Conservation (phyloP, 805 yeast species). For the Saccharomycopsis sp. region DNA sequence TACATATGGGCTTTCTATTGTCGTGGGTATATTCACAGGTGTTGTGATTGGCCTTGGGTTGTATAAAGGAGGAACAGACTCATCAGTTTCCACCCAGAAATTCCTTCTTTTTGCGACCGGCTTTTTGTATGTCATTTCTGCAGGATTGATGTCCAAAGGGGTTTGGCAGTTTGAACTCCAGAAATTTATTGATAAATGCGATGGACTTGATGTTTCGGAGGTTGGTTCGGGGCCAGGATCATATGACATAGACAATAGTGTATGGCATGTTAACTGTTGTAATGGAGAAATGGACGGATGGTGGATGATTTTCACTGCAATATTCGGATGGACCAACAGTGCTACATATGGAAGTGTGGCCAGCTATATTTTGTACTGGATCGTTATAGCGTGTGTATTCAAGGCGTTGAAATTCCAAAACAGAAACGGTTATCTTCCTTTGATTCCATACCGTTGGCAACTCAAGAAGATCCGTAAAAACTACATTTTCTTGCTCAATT, state of each 20-base stretch:
- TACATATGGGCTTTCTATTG: conserved; percentile 58
- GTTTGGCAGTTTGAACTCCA: conserved; percentile 88
- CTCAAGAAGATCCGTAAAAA: conserved; percentile 42
- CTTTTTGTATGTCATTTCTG: conserved; percentile 75
- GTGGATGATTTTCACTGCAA: conserved; percentile 87
- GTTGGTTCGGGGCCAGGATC: conserved; percentile 92
- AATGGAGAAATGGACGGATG: conserved; percentile 88
- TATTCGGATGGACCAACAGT: conserved; percentile 90
- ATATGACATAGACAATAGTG: conserved; percentile 67
- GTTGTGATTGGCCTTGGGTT: conserved; percentile 55
- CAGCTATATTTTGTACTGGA: conserved; percentile 71
- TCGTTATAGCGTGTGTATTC: conserved; percentile 38
- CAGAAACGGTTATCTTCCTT: conserved; percentile 50
- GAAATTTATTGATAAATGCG: conserved; percentile 62
- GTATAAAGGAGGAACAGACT: conserved; percentile 64
- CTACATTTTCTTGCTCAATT: conserved; percentile 19
- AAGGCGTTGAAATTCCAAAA: conserved; percentile 46
- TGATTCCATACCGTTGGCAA: conserved; percentile 58
- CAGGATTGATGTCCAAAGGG: conserved; percentile 81
- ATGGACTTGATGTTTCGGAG: conserved; percentile 81
- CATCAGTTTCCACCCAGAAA: conserved; percentile 61
- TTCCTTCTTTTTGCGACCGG: conserved; percentile 73
- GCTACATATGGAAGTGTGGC: conserved; percentile 86
- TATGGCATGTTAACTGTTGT: conserved; percentile 96
- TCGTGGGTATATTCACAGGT: conserved; percentile 55